These are phyloP conservation scores for Penicillium concentricum DNA, from an alignment of 2,329 filamentous ascomycete species.

Conservation along the genomic window DNA sequence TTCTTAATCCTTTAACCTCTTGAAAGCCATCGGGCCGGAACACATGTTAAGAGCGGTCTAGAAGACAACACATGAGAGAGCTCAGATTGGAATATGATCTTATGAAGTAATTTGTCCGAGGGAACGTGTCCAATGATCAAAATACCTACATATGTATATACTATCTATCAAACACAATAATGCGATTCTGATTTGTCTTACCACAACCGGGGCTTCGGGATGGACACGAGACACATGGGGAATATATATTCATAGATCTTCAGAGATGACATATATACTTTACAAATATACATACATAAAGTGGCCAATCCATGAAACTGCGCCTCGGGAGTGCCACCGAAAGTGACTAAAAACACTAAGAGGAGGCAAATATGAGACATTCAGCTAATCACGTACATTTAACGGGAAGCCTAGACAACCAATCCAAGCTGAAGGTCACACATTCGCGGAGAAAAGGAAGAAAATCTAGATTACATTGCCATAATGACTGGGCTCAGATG, in stretches of 20 bases:
- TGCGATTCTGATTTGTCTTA: constrained; percentile 5
- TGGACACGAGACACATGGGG: constrained; percentile 3
- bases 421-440: neutral
- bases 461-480: neutral
- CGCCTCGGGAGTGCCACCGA: constrained; percentile 2
- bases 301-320: constrained; percentile 1
- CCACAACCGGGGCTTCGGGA: neutral
- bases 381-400: constrained; percentile 2
- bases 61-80: constrained; percentile 11
- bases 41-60: constrained; percentile 11
- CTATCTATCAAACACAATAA: neutral
- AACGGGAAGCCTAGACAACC: neutral
- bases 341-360: neutral
- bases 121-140: constrained; percentile 2
- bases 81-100: constrained; percentile 3
- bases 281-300: neutral
- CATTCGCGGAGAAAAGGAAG: neutral
- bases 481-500: neutral
- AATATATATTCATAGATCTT: neutral
- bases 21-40: constrained; percentile 5
- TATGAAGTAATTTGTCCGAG: neutral
- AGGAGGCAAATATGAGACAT: constrained; percentile 4
- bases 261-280: neutral
- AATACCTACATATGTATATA: neutral
- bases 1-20: neutral